Percentiles rank a stretch among this genome's conserved stretches.
Evolutionary conservation across 1,284 basidiomycete genomes (phyloP).

Genomic region (Microbotryum saponariae): DNA sequence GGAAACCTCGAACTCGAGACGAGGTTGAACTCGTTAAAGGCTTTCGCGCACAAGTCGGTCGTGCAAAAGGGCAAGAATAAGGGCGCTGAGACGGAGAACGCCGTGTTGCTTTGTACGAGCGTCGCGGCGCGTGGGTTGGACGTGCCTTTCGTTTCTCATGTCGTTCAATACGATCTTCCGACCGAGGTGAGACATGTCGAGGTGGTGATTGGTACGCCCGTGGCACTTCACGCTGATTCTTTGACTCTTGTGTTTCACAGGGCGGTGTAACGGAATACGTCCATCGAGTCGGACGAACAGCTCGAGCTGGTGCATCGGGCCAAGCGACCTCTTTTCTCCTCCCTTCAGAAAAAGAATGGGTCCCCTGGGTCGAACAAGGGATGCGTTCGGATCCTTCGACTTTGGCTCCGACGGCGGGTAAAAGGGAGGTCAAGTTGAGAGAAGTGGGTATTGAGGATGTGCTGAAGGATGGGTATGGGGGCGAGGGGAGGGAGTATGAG

Average conservation of each 20-base stretch:
- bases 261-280: conserved; percentile 94
- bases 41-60: conserved; percentile 54
- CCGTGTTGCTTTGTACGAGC: conserved; percentile 87
- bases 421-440: conserved; percentile 49
- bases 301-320: conserved; percentile 76
- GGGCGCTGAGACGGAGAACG: conserved; percentile 37
- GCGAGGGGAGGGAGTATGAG: conserved; percentile 66
- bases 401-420: conserved; percentile 38
- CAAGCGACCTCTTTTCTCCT: conserved; percentile 90
- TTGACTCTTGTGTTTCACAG: conserved; percentile 17
- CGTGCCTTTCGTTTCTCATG: conserved; percentile 84
- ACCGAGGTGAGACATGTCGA: conserved; percentile 54
- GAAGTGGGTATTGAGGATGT: conserved; percentile 62
- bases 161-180: conserved; percentile 93
- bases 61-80: conserved; percentile 30
- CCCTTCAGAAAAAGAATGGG: conserved; percentile 80
- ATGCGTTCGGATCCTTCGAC: conserved; percentile 49
- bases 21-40: conserved; percentile 71
- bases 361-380: conserved; percentile 71
- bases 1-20: conserved; percentile 78
- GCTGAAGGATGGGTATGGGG: conserved; percentile 75
- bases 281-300: conserved; percentile 92
- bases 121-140: conserved; percentile 98
- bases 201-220: neutral
- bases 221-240: no score